Percentiles rank a stretch among this genome's conserved stretches.
phyloP scores from a whole-genome alignment of 2,329 filamentous ascomycete species.

The Dactylonectria estremocensis region DNA sequence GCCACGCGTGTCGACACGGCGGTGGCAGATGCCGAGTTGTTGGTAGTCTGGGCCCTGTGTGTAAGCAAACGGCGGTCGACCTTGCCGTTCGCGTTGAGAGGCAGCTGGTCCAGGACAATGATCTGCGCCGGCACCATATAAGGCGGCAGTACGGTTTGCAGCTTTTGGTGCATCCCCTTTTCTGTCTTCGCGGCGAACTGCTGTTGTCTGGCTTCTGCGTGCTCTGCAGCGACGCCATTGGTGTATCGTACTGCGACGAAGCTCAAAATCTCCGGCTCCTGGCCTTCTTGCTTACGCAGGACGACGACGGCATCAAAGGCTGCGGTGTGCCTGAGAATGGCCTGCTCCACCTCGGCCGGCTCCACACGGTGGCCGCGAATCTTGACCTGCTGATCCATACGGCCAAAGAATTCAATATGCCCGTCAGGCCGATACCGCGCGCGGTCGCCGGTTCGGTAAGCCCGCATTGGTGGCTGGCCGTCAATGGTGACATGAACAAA shows the following conservation, averaged over 20 bases:
- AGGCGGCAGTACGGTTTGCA: constrained; percentile 28
- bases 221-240: neutral
- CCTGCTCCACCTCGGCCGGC: constrained; percentile 40
- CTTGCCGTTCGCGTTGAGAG: constrained; percentile 47
- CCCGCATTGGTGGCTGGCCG: neutral
- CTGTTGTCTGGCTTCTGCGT: neutral
- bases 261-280: constrained; percentile 4
- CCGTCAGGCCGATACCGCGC: constrained; percentile 37
- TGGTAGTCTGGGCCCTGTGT: neutral
- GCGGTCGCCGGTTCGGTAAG: constrained; percentile 39
- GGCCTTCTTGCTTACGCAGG: constrained; percentile 7
- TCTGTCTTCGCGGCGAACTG: neutral
- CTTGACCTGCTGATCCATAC: constrained; percentile 43
- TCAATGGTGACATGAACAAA: neutral
- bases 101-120: constrained; percentile 42
- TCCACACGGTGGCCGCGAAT: constrained; percentile 42
- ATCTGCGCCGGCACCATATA: constrained; percentile 49
- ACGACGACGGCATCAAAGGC: constrained; percentile 37
- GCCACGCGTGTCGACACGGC: neutral
- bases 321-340: neutral
- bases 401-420: constrained; percentile 30
- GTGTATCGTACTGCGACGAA: neutral
- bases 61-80: constrained; percentile 34
- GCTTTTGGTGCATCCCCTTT: too few relatives aligned
- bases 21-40: neutral